These are phyloP conservation scores for Spergularia marina DNA, from an alignment of 148 eudicot species.

Conservation along the genomic window DNA sequence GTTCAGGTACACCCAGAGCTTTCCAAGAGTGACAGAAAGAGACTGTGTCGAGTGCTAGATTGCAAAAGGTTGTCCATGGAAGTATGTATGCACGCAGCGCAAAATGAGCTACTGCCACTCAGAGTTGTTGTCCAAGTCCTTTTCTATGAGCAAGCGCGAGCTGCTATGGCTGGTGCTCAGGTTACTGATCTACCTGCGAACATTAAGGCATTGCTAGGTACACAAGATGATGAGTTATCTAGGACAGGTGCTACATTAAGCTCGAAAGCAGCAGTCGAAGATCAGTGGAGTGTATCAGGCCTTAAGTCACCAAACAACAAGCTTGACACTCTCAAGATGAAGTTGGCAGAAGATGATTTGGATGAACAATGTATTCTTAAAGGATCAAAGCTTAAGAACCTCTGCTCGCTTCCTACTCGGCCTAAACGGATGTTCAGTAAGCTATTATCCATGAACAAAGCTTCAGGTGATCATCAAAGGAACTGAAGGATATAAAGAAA, in stretches of 20 bases:
- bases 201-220: slow-evolving; percentile 62
- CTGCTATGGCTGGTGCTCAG: slow-evolving; percentile 52
- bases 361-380: slow-evolving; percentile 47
- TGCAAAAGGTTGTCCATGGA: slow-evolving; percentile 75
- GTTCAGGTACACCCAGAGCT: slow-evolving; percentile 68
- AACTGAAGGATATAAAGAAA: slow-evolving; percentile 20
- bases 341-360: slow-evolving; percentile 70
- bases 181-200: slow-evolving; percentile 54
- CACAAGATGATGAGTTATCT: slow-evolving; percentile 41
- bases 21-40: slow-evolving; percentile 67
- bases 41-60: slow-evolving; percentile 62
- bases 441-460: slow-evolving; percentile 71
- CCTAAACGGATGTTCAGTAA: slow-evolving; percentile 81
- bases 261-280: slow-evolving; percentile 46
- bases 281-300: slow-evolving; percentile 78
- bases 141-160: slow-evolving; percentile 79
- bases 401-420: slow-evolving; percentile 54
- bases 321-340: slow-evolving; percentile 64
- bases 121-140: slow-evolving; percentile 85
- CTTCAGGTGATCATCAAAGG: slow-evolving; percentile 17
- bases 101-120: slow-evolving; percentile 75
- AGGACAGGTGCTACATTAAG: slow-evolving; percentile 33
- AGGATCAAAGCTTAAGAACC: slow-evolving; percentile 46
- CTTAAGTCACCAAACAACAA: slow-evolving; percentile 58
- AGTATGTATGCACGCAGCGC: slow-evolving; percentile 69